Conservation (phyloP, 106 monocot genomes). For the Dendrobium huoshanense region DNA sequence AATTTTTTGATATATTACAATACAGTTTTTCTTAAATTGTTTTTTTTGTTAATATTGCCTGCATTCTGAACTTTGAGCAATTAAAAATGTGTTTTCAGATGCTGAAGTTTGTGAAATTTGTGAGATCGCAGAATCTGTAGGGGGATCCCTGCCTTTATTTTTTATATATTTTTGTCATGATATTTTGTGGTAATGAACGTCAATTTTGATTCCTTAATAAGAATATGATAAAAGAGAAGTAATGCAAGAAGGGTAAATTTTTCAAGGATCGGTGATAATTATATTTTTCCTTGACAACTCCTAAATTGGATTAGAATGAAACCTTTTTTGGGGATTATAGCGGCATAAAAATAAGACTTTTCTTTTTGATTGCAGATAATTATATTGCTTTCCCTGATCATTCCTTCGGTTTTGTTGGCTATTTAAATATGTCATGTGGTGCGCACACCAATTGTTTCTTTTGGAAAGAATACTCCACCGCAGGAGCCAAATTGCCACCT, state of each 20-base stretch:
- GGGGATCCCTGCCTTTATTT: too few species aligned
- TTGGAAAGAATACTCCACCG: constrained; percentile 5
- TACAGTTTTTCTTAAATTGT: too few species aligned
- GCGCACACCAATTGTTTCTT: constrained; percentile 5
- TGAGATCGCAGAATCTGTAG: too few species aligned
- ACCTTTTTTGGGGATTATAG: background rate
- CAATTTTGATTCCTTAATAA: background rate
- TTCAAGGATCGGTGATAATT: background rate
- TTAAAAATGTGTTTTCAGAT: too few species aligned
- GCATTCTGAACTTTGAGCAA: too few species aligned
- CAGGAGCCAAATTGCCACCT: constrained; percentile 1
- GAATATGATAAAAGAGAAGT: background rate
- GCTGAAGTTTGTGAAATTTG: too few species aligned
- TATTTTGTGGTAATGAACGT: too few species aligned
- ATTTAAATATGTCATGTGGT: constrained; percentile 22
- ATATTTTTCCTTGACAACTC: background rate
- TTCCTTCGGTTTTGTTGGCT: constrained; percentile 1
- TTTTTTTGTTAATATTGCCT: too few species aligned
- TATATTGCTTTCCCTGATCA: background rate
- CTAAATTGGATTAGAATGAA: background rate
- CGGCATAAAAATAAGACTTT: background rate
- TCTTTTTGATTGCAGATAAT: background rate
- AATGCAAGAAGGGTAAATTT: background rate
- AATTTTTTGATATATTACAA: too few species aligned
- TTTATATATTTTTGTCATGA: too few species aligned